Conservation (phyloP, 2,329 filamentous ascomycete species). For the Pseudonectria foliicola region DNA sequence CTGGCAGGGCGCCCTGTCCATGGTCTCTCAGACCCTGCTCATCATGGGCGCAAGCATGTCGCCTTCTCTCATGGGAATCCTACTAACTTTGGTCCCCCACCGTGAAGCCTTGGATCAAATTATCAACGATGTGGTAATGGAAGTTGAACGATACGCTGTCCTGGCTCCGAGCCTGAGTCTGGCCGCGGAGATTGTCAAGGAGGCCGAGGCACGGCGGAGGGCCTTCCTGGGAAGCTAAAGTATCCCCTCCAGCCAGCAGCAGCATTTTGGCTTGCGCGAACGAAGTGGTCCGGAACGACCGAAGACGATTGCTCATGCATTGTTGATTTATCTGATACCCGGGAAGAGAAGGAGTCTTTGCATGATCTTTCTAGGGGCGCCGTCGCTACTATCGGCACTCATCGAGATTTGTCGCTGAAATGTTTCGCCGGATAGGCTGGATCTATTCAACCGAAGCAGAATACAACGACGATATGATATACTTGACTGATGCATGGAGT, state of each 20-base stretch:
- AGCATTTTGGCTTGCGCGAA: neutral
- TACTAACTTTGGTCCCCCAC: constrained; percentile 49
- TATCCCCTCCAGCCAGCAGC: neutral
- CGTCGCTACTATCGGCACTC: too few relatives aligned
- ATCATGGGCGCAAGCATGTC: constrained; percentile 84
- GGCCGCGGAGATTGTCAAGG: constrained; percentile 72
- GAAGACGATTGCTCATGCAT: too few relatives aligned
- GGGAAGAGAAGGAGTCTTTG: too few relatives aligned
- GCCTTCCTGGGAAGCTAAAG: constrained; percentile 48
- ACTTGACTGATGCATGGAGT: too few relatives aligned
- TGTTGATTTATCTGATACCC: too few relatives aligned
- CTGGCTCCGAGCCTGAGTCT: constrained; percentile 69
- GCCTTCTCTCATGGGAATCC: constrained; percentile 59
- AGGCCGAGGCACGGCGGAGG: constrained; percentile 67
- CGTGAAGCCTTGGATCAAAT: constrained; percentile 63
- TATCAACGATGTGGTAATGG: constrained; percentile 68
- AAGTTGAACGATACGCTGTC: constrained; percentile 67
- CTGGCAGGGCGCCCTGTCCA: constrained; percentile 77
- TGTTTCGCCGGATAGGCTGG: too few relatives aligned
- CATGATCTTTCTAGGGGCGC: too few relatives aligned
- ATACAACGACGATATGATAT: too few relatives aligned
- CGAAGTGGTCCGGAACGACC: too few relatives aligned
- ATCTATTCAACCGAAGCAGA: too few relatives aligned
- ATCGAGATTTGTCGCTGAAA: too few relatives aligned
- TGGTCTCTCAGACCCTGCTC: constrained; percentile 73